phyloP scores from a whole-genome alignment of 192 early-diverging fungal species.

The Coemansia interrupta region DNA sequence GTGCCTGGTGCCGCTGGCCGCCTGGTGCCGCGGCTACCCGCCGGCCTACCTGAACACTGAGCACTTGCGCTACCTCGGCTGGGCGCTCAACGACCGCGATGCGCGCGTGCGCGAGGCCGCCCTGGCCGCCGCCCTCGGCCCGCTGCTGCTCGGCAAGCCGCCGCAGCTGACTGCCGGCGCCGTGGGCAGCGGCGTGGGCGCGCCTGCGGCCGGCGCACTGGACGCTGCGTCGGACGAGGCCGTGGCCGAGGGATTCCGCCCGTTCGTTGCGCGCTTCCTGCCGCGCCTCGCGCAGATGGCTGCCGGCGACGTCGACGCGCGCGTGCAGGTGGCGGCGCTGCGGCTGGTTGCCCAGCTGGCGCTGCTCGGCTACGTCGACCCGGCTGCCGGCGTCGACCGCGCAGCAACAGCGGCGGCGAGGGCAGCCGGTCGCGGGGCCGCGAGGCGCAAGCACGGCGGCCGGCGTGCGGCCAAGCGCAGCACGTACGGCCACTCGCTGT shows the following conservation, averaged over 20 bases:
- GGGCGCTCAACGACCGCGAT: conserved; percentile 80
- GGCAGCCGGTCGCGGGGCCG: too few relatives aligned
- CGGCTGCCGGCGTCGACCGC: conserved; percentile 27
- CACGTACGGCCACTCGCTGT: conserved; percentile 40
- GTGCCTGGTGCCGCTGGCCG: conserved; percentile 75
- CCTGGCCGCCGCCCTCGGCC: conserved; percentile 59
- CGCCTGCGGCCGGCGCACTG: conserved; percentile 74
- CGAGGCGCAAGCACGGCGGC: conserved; percentile 1
- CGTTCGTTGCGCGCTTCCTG: conserved; percentile 37
- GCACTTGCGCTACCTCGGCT: conserved; percentile 82
- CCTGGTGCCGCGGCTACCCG: conserved; percentile 71
- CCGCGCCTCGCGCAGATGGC: conserved; percentile 47
- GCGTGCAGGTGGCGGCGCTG: conserved; percentile 46
- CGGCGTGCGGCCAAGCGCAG: conserved; percentile 11
- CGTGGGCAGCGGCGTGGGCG: conserved; percentile 67
- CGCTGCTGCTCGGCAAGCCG: conserved; percentile 56
- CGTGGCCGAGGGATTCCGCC: conserved; percentile 49
- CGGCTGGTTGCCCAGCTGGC: conserved; percentile 32
- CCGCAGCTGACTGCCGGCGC: conserved; percentile 65
- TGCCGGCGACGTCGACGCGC: conserved; percentile 38
- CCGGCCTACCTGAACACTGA: conserved; percentile 66
- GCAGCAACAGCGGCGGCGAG: neutral
- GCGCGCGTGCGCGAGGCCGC: conserved; percentile 68
- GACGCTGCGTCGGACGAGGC: conserved; percentile 55
- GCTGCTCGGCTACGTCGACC: conserved; percentile 32